phyloP scores from a whole-genome alignment of 2,329 filamentous ascomycete genomes.

The Chrysoporthe cubensis region DNA sequence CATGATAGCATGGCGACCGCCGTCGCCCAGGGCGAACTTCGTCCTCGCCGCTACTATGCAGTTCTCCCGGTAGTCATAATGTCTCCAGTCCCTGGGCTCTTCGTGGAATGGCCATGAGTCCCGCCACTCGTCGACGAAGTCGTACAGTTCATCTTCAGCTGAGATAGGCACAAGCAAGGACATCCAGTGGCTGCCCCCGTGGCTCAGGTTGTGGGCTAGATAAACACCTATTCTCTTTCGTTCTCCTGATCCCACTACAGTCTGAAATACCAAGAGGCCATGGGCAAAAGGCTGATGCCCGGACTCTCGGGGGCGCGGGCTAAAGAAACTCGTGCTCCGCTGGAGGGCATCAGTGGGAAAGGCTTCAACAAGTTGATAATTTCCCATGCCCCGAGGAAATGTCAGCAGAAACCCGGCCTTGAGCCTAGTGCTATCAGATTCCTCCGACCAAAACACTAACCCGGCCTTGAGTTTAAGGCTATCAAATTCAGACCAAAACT shows the following conservation, averaged over 20 bases:
- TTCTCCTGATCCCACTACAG: not conserved
- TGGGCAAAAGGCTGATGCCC: slow-evolving; percentile 11
- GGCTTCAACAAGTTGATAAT: slow-evolving; percentile 22
- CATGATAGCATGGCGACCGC: slow-evolving; percentile 24
- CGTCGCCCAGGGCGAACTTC: slow-evolving; percentile 21
- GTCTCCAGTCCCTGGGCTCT: slow-evolving; percentile 2
- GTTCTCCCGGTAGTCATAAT: slow-evolving; percentile 23
- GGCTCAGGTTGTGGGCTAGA: slow-evolving; percentile 16
- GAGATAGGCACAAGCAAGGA: slow-evolving; percentile 15
- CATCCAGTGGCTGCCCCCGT: slow-evolving; percentile 20
- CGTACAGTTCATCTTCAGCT: not conserved
- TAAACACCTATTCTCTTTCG: slow-evolving; percentile 16
- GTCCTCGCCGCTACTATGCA: slow-evolving; percentile 27
- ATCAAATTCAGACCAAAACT: slow-evolving; percentile 14
- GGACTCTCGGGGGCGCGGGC: not conserved
- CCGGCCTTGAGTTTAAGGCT: no score
- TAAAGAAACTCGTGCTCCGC: slow-evolving; percentile 30
- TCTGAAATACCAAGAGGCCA: slow-evolving; percentile 26
- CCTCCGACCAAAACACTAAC: no score
- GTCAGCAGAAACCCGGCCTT: slow-evolving; percentile 31
- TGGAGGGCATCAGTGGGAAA: slow-evolving; percentile 22
- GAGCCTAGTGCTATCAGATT: no score
- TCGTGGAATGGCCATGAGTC: slow-evolving; percentile 16
- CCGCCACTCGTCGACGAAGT: slow-evolving; percentile 13
- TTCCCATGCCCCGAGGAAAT: slow-evolving; percentile 30